A percentile compares a stretch with the other conserved stretches of the same genome.
These are phyloP conservation scores for Pelargonium cotyledonis DNA, from an alignment of 441 rosid species.

Conservation along the genomic window DNA sequence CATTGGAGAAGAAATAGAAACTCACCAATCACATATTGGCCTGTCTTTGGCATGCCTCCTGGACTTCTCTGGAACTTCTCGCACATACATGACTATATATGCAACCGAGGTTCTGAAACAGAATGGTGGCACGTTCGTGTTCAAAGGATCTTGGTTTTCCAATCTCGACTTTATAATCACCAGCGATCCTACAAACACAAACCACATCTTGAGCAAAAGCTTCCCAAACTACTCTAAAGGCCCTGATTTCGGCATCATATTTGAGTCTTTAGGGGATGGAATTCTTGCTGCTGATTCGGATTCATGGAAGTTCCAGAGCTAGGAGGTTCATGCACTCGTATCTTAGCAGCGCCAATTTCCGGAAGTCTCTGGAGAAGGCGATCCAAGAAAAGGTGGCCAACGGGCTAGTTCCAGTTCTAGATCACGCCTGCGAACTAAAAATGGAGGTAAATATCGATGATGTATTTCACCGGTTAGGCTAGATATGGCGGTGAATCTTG, in stretches of 20 bases:
- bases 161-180: constrained; percentile 6
- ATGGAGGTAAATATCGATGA: constrained; percentile 9
- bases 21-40: constrained; percentile 11
- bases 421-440: background rate
- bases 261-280: constrained; percentile 11
- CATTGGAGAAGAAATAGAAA: background rate
- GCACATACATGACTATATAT: constrained; percentile 12
- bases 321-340: background rate
- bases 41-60: constrained; percentile 13
- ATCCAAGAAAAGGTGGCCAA: constrained; percentile 6
- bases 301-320: constrained; percentile 12
- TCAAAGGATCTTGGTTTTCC: constrained; percentile 15
- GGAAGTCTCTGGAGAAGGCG: background rate
- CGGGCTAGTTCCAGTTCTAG: constrained; percentile 6
- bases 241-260: constrained; percentile 1
- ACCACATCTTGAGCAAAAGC: constrained; percentile 16
- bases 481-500: constrained; percentile 14
- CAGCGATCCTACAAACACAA: constrained; percentile 9
- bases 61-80: background rate
- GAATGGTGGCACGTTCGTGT: background rate
- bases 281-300: constrained; percentile 12
- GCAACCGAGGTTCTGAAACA: background rate
- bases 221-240: constrained; percentile 14
- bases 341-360: background rate
- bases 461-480: constrained; percentile 10